phyloP scores from a whole-genome alignment of 2,329 filamentous ascomycete species.

The Trichoderma sp. region DNA sequence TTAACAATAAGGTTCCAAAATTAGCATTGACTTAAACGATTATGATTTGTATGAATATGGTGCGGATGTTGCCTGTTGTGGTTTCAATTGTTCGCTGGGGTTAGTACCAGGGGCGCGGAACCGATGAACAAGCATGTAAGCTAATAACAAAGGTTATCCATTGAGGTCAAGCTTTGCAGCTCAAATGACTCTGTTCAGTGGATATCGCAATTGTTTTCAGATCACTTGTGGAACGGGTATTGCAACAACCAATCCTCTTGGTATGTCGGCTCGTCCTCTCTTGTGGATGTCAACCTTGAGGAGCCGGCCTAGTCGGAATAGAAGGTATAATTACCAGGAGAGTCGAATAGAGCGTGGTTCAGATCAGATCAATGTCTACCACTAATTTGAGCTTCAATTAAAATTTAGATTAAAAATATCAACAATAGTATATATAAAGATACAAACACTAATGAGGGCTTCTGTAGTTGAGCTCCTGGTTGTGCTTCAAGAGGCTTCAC shows the following conservation, averaged over 20 bases:
- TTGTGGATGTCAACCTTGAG: neutral
- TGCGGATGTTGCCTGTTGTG: neutral
- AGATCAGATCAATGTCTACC: neutral
- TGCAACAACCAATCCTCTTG: neutral
- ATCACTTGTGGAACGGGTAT: neutral
- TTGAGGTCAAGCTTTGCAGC: neutral
- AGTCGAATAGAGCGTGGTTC: neutral
- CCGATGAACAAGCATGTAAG: neutral
- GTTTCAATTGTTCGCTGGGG: neutral
- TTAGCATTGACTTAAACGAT: neutral
- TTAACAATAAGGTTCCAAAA: neutral
- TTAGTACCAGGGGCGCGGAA: neutral
- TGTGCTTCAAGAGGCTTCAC: neutral
- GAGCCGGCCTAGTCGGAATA: neutral
- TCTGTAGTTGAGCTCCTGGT: neutral
- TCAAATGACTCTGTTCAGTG: neutral
- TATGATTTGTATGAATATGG: neutral
- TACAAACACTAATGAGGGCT: neutral
- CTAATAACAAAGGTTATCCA: neutral
- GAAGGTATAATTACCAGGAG: neutral
- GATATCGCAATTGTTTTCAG: neutral
- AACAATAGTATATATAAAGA: neutral
- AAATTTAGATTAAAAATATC: neutral
- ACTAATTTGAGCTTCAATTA: neutral
- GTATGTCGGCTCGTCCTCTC: neutral